Evolutionary conservation across 495 filamentous ascomycete genomes (phyloP), one percentile per base, ranked within the genome.

Genomic region (Tricharina praecox): DNA sequence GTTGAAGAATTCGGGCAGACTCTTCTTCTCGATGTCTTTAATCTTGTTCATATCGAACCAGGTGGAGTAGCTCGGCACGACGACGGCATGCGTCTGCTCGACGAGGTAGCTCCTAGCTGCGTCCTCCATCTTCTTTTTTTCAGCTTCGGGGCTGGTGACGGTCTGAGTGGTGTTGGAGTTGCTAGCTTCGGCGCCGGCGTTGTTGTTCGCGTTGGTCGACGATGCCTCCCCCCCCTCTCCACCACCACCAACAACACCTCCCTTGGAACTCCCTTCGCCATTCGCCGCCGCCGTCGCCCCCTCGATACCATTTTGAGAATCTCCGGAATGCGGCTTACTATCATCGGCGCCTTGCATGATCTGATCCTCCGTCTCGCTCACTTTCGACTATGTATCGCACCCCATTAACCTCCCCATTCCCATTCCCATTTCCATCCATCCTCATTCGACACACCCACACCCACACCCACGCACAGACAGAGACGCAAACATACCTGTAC

Each of bases 1-100:
- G 67, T 96, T 95, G 73, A 97, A 97, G 64, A 94, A 97, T 64
- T 97, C 90, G 1, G 87, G 85, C 44, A 97, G 66, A 5, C 83
- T 82, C 61, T 92, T 95, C 56, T 78, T 77, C 70, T 97, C 90
- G 53, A 93, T 81, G 33, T 71, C 71, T 62, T 93, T 78, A 53
- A 96, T 78, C 20, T 73, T 70, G 63, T 88, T 82, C 88, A 95
- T 94, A 64, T 97, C 92, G 61, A 97, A 97, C 90, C 90, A 97
- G 21, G 79, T 81, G 52, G 85, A 88, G 60, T 96, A 97, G 59
- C 85, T 93, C 13, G 90, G 90, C 3, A 97, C 76, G 48, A 97
- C 85, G 53, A 96, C 94, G 35, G 84, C 73, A 61, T 94, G 85
- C 46, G 84, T 90, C 64, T 96, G 90, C 16, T 81, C 77, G 45